phyloP scores from a whole-genome alignment of 73 alveolate species.

The Blepharisma stoltei region DNA sequence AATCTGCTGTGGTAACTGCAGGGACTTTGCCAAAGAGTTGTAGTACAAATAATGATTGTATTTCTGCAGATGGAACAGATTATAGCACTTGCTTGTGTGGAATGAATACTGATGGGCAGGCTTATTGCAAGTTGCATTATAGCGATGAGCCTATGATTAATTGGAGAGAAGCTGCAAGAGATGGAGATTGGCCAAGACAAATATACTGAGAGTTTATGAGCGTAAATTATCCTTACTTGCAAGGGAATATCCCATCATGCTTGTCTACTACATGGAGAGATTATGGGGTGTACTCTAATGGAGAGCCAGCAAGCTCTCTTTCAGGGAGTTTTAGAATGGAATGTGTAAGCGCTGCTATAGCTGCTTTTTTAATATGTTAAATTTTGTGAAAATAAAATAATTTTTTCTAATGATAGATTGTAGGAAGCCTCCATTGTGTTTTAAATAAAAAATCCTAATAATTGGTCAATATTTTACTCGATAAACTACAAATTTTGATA shows the following conservation, averaged over 20 bases:
- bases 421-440: too few species aligned
- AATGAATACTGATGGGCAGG: slow-evolving; percentile 12
- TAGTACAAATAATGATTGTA: neutral
- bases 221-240: slow-evolving; percentile 24
- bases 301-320: neutral
- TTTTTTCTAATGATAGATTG: too few species aligned
- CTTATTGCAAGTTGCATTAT: slow-evolving; percentile 11
- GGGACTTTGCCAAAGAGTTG: slow-evolving; percentile 15
- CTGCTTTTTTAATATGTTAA: too few species aligned
- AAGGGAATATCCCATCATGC: neutral
- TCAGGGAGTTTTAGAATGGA: too few species aligned
- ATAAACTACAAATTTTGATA: too few species aligned
- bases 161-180: slow-evolving; percentile 17
- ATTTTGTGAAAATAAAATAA: too few species aligned
- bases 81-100: neutral
- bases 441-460: too few species aligned
- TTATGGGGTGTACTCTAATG: neutral
- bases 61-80: neutral
- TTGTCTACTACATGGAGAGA: neutral
- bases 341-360: too few species aligned
- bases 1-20: neutral
- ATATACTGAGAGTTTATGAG: slow-evolving; percentile 12
- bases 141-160: slow-evolving; percentile 24
- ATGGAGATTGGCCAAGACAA: neutral
- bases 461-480: too few species aligned